phyloP scores from a whole-genome alignment of 495 filamentous ascomycete genomes.

The Hyaloscypha bicolor region DNA sequence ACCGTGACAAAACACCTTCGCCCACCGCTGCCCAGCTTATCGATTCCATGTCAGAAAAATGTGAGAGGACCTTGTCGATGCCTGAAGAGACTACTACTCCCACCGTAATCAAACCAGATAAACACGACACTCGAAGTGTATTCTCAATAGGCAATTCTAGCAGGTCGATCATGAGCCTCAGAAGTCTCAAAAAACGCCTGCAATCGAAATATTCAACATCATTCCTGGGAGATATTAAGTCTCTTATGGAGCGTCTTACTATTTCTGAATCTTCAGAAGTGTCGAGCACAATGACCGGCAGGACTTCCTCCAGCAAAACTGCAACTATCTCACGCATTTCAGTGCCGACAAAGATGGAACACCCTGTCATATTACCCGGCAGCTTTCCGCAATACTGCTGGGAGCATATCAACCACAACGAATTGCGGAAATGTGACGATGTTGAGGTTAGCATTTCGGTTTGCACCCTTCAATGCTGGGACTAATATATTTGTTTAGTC shows the following conservation, averaged over 20 bases:
- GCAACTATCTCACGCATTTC: neutral
- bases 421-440: constrained; percentile 16
- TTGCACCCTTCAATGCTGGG: neutral
- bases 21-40: neutral
- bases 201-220: constrained; percentile 20
- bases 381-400: constrained; percentile 25
- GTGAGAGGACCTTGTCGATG: neutral
- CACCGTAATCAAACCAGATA: neutral
- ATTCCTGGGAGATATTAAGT: constrained; percentile 23
- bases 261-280: constrained; percentile 18
- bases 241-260: constrained; percentile 23
- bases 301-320: neutral
- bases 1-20: neutral
- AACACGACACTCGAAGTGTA: constrained; percentile 5
- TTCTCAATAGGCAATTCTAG: constrained; percentile 3
- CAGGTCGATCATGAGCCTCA: constrained; percentile 7
- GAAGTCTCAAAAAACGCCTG: constrained; percentile 22
- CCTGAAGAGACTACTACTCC: neutral
- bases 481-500: neutral
- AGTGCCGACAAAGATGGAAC: neutral
- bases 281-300: neutral
- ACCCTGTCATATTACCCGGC: constrained; percentile 16
- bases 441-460: neutral
- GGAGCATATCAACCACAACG: constrained; percentile 19
- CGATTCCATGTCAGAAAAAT: neutral